Conservation (phyloP, 2,329 filamentous ascomycete genomes). For the Fusarium oxysporum region DNA sequence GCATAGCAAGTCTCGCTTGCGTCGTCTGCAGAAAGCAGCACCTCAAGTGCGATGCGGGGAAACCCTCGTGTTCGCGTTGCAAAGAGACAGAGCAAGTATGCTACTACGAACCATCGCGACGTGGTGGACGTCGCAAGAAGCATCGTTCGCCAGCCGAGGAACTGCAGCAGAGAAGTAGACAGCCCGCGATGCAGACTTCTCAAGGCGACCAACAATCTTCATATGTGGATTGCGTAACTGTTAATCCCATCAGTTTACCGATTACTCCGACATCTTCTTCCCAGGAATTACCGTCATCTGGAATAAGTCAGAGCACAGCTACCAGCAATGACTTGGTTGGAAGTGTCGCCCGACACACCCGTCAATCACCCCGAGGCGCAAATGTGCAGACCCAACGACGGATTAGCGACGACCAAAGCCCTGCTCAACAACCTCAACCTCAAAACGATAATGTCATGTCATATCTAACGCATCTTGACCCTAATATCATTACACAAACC, state of each 20-base stretch:
- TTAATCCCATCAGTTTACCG: slow-evolving; percentile 6
- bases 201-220: not conserved
- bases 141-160: not conserved
- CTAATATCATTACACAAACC: not conserved
- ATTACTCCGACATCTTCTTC: slow-evolving; percentile 9
- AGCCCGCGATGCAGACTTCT: not conserved
- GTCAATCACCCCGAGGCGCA: not conserved
- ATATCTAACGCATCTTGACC: slow-evolving; percentile 13
- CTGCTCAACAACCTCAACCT: not conserved
- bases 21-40: slow-evolving; percentile 40
- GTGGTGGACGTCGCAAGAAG: slow-evolving; percentile 35
- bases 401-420: not conserved
- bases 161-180: not conserved
- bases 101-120: slow-evolving; percentile 40
- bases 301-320: not conserved
- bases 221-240: slow-evolving; percentile 8
- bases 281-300: not conserved
- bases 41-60: slow-evolving; percentile 41
- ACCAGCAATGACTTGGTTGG: not conserved
- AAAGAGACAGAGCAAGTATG: slow-evolving; percentile 15
- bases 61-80: slow-evolving; percentile 38
- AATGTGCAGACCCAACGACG: not conserved
- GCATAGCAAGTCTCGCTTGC: slow-evolving; percentile 33
- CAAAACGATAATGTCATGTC: slow-evolving; percentile 2
- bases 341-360: not conserved